Conservation (phyloP, 2,329 filamentous ascomycete genomes). For the Metarhizium album region DNA sequence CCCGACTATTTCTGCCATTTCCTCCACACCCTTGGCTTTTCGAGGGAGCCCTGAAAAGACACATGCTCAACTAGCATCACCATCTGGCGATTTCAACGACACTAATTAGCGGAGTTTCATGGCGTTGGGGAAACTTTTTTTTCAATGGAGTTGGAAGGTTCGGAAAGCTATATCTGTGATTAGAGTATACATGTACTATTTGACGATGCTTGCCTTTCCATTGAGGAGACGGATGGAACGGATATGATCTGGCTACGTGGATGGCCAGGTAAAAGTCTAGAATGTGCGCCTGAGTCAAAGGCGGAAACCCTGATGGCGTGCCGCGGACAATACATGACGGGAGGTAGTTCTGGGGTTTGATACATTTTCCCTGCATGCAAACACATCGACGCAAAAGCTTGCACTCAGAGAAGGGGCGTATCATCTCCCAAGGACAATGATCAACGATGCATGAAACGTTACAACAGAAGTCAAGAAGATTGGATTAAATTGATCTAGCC, state of each 20-base stretch:
- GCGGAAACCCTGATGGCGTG: not conserved
- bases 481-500: not conserved
- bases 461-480: not conserved
- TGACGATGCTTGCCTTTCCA: not conserved
- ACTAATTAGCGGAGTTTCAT: constrained; percentile 14
- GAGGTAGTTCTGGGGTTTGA: not conserved
- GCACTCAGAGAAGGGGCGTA: not conserved
- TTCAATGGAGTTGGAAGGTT: constrained; percentile 7
- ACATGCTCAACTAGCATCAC: constrained; percentile 20
- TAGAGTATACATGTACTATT: not conserved
- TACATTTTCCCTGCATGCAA: not conserved
- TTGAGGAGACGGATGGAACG: not conserved
- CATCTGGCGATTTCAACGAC: constrained; percentile 21
- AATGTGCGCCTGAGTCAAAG: not conserved
- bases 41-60: constrained; percentile 52
- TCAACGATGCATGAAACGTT: not conserved
- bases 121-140: constrained; percentile 7
- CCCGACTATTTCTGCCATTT: constrained; percentile 21
- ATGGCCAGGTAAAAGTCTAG: not conserved
- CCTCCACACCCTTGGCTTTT: constrained; percentile 42
- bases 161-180: not conserved
- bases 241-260: not conserved
- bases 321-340: not conserved
- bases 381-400: not conserved
- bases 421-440: not conserved